Evolutionary conservation across 768 basidiomycete species (phyloP).

Genomic region (Gelatoporia subvermispora): DNA sequence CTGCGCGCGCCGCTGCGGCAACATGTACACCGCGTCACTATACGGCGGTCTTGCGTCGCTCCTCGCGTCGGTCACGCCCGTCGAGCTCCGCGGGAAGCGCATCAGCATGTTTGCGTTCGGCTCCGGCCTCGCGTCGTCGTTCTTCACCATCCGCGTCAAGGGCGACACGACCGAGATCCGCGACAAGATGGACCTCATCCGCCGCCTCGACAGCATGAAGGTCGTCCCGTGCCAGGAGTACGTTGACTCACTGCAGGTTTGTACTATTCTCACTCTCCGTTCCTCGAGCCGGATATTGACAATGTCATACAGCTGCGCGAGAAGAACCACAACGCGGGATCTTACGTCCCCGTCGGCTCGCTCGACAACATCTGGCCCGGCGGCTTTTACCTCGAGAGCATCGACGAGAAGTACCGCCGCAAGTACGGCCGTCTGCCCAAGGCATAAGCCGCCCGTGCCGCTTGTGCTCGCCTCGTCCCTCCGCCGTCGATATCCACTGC

Average conservation of each 20-base stretch:
- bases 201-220: slow-evolving; percentile 78
- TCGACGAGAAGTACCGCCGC: slow-evolving; percentile 89
- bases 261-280: slow-evolving; percentile 22
- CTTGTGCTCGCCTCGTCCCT: not conserved
- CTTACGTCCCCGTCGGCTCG: slow-evolving; percentile 81
- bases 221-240: slow-evolving; percentile 92
- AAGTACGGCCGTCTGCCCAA: slow-evolving; percentile 61
- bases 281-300: slow-evolving; percentile 3
- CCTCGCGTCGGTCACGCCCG: slow-evolving; percentile 65
- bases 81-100: slow-evolving; percentile 73
- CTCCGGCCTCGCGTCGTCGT: slow-evolving; percentile 89
- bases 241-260: slow-evolving; percentile 72
- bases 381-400: slow-evolving; percentile 84
- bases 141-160: slow-evolving; percentile 85
- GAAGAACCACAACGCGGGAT: slow-evolving; percentile 88
- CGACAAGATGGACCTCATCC: slow-evolving; percentile 75
- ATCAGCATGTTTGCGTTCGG: slow-evolving; percentile 96
- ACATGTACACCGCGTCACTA: slow-evolving; percentile 97
- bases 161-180: slow-evolving; percentile 82
- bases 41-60: slow-evolving; percentile 93
- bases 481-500: not conserved
- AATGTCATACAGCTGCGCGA: slow-evolving; percentile 70
- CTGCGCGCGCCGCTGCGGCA: slow-evolving; percentile 87
- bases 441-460: slow-evolving; percentile 8
- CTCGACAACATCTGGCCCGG: slow-evolving; percentile 94